Evolutionary conservation across 2,329 filamentous ascomycete genomes (phyloP).

Genomic region (Alternaria tenuissima): DNA sequence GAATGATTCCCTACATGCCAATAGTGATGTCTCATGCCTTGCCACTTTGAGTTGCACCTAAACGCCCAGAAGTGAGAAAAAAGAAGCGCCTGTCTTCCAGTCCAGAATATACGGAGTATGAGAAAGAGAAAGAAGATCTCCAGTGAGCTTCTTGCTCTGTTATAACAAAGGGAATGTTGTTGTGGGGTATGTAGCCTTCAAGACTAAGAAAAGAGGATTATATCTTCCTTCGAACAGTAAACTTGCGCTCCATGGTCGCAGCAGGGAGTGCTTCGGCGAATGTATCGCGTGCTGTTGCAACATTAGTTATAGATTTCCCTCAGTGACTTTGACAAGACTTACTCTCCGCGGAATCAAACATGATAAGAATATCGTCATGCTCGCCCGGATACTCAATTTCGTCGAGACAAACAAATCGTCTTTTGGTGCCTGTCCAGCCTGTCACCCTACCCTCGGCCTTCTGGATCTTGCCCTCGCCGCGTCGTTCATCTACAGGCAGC

Average conservation of each 20-base stretch:
- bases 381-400: slow-evolving; percentile 89
- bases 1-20: slow-evolving; percentile 1
- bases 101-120: neutral
- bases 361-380: slow-evolving; percentile 87
- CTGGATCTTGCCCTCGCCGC: slow-evolving; percentile 59
- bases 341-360: slow-evolving; percentile 83
- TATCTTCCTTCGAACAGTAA: slow-evolving; percentile 55
- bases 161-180: neutral
- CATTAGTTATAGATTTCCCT: slow-evolving; percentile 28
- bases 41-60: neutral
- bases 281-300: slow-evolving; percentile 52
- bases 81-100: slow-evolving; percentile 3
- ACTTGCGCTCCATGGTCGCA: slow-evolving; percentile 50
- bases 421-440: slow-evolving; percentile 64
- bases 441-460: slow-evolving; percentile 58
- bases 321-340: slow-evolving; percentile 49
- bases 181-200: neutral
- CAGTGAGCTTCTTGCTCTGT: neutral
- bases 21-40: neutral
- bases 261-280: slow-evolving; percentile 58
- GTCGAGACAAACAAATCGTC: slow-evolving; percentile 83
- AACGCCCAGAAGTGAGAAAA: neutral
- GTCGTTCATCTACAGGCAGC: slow-evolving; percentile 67
- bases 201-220: slow-evolving; percentile 14
- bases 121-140: neutral